phyloP scores from a whole-genome alignment of 2,329 filamentous ascomycete species.

The Aspergillus tamarii region DNA sequence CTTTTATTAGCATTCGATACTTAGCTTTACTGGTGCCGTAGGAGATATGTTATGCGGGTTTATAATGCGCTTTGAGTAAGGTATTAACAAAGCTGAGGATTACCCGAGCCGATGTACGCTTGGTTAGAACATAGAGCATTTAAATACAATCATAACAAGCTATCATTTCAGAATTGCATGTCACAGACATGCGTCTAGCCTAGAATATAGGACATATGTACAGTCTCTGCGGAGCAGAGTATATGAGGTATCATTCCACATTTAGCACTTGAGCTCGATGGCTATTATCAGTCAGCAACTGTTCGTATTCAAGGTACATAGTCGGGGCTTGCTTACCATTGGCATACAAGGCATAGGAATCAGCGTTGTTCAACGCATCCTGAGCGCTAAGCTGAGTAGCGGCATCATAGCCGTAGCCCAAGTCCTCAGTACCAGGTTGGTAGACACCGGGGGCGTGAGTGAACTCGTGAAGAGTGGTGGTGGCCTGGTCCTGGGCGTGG shows the following conservation, averaged over 20 bases:
- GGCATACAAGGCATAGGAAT: conserved; percentile 61
- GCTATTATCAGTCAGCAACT: neutral
- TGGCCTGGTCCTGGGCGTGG: conserved; percentile 68
- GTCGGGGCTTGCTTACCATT: conserved; percentile 41
- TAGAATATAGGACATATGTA: neutral
- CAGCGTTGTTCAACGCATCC: conserved; percentile 65
- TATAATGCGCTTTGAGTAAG: neutral
- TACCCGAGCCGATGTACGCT: neutral
- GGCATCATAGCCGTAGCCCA: conserved; percentile 61
- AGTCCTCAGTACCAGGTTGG: conserved; percentile 61
- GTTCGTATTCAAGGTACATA: neutral
- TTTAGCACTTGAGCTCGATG: conserved; percentile 4
- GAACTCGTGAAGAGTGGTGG: conserved; percentile 68
- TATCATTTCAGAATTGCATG: neutral
- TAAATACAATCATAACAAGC: neutral
- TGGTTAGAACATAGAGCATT: neutral
- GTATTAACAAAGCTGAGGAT: neutral
- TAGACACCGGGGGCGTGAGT: conserved; percentile 62
- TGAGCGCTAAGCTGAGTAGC: conserved; percentile 48
- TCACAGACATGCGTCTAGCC: neutral
- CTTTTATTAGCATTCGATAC: neutral
- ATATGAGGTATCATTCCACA: neutral
- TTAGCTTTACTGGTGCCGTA: accelerated
- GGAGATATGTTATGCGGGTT: neutral
- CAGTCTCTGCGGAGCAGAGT: neutral